phyloP scores from a whole-genome alignment of 83 land plant species.

The Diphasiastrum complanatum region DNA sequence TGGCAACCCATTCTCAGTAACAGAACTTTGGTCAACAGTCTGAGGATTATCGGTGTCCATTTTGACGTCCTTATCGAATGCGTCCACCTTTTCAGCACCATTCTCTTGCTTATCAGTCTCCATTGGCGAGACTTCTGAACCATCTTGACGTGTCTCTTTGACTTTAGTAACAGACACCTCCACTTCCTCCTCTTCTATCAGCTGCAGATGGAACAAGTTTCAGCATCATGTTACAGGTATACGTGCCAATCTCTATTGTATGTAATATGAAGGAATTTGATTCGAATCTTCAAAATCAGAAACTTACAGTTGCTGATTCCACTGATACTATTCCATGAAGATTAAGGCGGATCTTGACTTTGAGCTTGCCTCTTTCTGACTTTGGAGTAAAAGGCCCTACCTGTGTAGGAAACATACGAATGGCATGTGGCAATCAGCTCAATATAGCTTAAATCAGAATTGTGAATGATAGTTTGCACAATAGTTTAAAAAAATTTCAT shows the following conservation, averaged over 20 bases:
- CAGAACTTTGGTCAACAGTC: too few species aligned
- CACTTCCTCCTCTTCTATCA: conserved; percentile 26
- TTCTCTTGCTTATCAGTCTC: conserved; percentile 19
- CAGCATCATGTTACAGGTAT: neutral
- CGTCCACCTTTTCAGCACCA: too few species aligned
- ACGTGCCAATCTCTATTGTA: conserved; percentile 33
- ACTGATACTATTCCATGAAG: conserved; percentile 73
- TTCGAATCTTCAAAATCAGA: neutral
- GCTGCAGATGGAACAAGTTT: conserved; percentile 1
- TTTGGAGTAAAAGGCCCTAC: conserved; percentile 72
- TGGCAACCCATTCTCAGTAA: too few species aligned
- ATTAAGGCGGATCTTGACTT: conserved; percentile 67
- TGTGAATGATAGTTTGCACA: too few species aligned
- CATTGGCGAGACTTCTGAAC: conserved; percentile 13
- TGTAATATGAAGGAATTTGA: conserved; percentile 10
- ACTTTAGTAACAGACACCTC: conserved; percentile 20
- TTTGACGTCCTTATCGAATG: too few species aligned
- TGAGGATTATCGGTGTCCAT: too few species aligned
- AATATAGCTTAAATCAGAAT: too few species aligned
- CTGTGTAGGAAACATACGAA: conserved; percentile 26
- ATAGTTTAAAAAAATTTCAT: too few species aligned
- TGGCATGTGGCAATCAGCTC: neutral
- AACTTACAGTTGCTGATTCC: conserved; percentile 80
- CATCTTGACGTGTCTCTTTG: conserved; percentile 14
- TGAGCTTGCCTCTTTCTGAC: conserved; percentile 53